Evolutionary conservation across 2,329 filamentous ascomycete genomes (phyloP).

Genomic region (Pseudofabraea citricarpa): DNA sequence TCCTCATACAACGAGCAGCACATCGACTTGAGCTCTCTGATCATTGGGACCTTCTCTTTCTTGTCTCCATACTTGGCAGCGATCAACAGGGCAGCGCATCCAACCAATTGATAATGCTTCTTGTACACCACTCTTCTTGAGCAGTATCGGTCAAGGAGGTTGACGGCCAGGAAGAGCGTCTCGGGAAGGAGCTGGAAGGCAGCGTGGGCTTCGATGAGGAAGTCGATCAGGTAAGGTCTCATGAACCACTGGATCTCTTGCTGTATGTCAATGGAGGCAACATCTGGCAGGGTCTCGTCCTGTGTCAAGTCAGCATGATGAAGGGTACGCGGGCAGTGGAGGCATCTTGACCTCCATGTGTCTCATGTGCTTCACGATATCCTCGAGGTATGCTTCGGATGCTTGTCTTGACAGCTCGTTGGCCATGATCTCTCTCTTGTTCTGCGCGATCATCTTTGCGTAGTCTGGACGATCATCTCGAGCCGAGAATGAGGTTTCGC

Average conservation of each 20-base stretch:
- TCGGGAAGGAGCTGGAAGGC: conserved; percentile 92
- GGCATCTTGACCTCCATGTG: conserved; percentile 69
- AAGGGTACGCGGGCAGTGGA: conserved; percentile 7
- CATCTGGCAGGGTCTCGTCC: conserved; percentile 87
- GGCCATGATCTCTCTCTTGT: conserved; percentile 82
- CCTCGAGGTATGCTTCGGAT: conserved; percentile 87
- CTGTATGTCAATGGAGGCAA: conserved; percentile 97
- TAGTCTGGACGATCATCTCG: conserved; percentile 56
- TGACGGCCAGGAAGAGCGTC: conserved; percentile 93
- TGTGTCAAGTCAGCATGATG: conserved; percentile 31
- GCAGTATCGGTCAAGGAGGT: conserved; percentile 95
- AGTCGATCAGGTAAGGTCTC: conserved; percentile 96
- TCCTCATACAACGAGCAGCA: conserved; percentile 98
- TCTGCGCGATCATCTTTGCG: conserved; percentile 70
- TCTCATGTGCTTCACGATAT: conserved; percentile 90
- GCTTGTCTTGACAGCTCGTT: conserved; percentile 83
- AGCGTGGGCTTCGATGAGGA: conserved; percentile 93
- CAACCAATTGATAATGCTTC: conserved; percentile 96
- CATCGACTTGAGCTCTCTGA: conserved; percentile 97
- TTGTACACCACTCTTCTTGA: conserved; percentile 98
- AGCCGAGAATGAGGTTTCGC: conserved; percentile 34
- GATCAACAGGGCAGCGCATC: conserved; percentile 91
- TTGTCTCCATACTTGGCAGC: conserved; percentile 98
- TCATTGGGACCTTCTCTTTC: conserved; percentile 97
- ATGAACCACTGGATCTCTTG: conserved; percentile 99